Evolutionary conservation across 129 eudicot species (phyloP), one percentile per base, ranked within the genome.

Genomic region (Pittosporum tobira): DNA sequence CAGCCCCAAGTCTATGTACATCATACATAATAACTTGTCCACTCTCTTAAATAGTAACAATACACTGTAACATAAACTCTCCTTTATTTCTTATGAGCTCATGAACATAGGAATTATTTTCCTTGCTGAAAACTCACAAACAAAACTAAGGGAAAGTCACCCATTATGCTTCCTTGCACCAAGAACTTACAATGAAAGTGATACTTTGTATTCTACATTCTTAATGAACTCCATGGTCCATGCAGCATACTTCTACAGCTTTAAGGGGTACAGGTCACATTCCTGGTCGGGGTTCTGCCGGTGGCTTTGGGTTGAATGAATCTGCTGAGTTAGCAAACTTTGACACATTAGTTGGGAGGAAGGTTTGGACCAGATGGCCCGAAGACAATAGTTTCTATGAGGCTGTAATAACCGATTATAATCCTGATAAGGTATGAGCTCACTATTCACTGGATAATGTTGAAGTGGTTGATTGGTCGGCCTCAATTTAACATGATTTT

Each of bases 321-420:
- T 51, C 54, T 23, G 69, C 67, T 60, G 72, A 69, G 45, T 64
- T 57, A 34, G 62, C 61, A 14, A 75, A 69, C 65, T 56, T 69
- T 12, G 81, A 82, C 68, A 77, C 84, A 14, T 47, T 82, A 26
- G 75, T 82, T 62, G 89, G 89, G 23, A 75, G 73, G 70, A 82
- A 75, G 65, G 84, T 82, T 51, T 82, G 89, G 89, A 82, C 84
- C 23, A 78, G 89, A 70, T 82, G 85, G 89, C 89, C 89, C 14
- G 79, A 71, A 65, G 89, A 82, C 61, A 82, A 69, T 51, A 78
- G 71, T 57, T 82, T 82, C 62, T 82, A 82, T 37, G 89, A 78
- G 71, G 89, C 89, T 71, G 72, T 78, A 44, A 75, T 82, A 61
- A 68, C 72, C 1, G 82, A 75, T 58, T 75, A 69, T 37, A 65